A percentile compares a stretch with the other conserved stretches of the same genome.
phyloP scores from a whole-genome alignment of 768 basidiomycete species.

The Tulasnella sp. region DNA sequence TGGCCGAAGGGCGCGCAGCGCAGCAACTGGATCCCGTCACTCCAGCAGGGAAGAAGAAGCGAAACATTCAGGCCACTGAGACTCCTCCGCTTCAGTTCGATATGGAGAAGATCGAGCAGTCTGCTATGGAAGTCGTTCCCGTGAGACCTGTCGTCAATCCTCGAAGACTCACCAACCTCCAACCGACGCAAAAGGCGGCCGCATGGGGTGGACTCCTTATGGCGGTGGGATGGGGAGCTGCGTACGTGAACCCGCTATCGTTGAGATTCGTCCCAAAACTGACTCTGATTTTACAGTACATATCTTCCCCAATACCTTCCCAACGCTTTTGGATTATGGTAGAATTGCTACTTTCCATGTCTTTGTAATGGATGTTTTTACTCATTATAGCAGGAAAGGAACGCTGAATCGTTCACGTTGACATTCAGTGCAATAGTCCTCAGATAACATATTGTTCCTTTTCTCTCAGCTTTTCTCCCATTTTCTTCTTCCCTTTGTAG shows the following conservation, averaged over 20 bases:
- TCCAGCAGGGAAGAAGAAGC: conserved; percentile 39
- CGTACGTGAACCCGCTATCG: conserved; percentile 43
- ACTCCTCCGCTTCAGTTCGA: conserved; percentile 60
- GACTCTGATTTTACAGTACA: background rate
- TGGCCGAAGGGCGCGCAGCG: conserved; percentile 50
- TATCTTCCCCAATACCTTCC: background rate
- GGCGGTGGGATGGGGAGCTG: conserved; percentile 73
- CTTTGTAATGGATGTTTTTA: conserved; percentile 34
- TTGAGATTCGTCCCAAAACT: background rate
- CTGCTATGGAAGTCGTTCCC: conserved; percentile 45
- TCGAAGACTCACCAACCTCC: conserved; percentile 42
- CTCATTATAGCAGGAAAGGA: conserved; percentile 45
- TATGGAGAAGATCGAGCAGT: conserved; percentile 40
- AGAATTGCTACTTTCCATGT: background rate
- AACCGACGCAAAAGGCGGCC: conserved; percentile 66
- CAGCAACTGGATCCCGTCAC: conserved; percentile 26
- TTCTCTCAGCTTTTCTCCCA: background rate
- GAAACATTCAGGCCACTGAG: conserved; percentile 53
- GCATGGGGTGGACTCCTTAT: conserved; percentile 85
- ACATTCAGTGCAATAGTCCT: conserved; percentile 38
- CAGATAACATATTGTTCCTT: background rate
- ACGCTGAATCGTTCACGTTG: conserved; percentile 9
- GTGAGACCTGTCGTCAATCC: conserved; percentile 46
- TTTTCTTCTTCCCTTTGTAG: background rate
- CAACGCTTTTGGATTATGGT: background rate